phyloP scores from a whole-genome alignment of 257 asterid species.

The Anisodus tanguticus region DNA sequence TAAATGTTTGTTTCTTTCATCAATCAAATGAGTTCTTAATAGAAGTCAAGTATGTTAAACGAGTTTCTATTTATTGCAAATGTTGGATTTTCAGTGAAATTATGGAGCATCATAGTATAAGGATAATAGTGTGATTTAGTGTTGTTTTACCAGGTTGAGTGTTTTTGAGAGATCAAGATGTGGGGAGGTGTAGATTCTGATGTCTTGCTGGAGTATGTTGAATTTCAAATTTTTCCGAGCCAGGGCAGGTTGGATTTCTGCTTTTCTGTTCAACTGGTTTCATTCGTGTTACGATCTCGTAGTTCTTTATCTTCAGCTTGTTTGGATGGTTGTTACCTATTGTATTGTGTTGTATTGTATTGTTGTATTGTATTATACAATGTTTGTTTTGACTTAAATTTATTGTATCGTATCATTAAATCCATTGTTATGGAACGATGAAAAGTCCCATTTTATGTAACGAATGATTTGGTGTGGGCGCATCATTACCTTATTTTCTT shows the following conservation, averaged over 20 bases:
- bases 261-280: neutral
- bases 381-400: no score
- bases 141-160: slow-evolving; percentile 39
- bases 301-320: neutral
- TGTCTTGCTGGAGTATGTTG: slow-evolving; percentile 63
- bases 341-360: no score
- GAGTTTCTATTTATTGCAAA: neutral
- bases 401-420: no score
- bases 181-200: slow-evolving; percentile 51
- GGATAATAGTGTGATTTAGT: slow-evolving; percentile 8
- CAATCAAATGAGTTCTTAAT: neutral
- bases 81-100: neutral
- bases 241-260: slow-evolving; percentile 64
- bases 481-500: no score
- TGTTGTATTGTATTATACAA: no score
- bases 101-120: neutral
- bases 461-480: no score
- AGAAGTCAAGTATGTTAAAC: neutral
- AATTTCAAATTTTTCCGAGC: slow-evolving; percentile 70
- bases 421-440: no score
- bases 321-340: no score
- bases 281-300: neutral
- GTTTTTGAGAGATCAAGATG: slow-evolving; percentile 50
- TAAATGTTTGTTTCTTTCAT: neutral
- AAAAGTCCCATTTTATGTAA: no score